Evolutionary conservation across 257 asterid species (phyloP).

Genomic region (Linaria vulgaris): DNA sequence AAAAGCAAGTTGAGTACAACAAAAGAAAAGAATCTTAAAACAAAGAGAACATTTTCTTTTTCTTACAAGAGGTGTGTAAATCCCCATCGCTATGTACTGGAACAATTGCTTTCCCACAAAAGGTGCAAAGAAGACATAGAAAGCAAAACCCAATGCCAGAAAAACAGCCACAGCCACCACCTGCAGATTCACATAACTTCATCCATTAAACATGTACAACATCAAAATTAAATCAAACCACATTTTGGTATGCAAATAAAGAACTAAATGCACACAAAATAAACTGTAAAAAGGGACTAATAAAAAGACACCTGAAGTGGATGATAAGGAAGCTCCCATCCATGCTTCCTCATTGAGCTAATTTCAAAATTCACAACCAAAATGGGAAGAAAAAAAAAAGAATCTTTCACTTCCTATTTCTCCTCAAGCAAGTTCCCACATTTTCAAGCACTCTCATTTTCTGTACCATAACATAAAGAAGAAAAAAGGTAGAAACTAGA

Average conservation of each 20-base stretch:
- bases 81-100: conserved; percentile 83
- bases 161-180: conserved; percentile 99
- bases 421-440: conserved; percentile 39
- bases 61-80: conserved; percentile 97
- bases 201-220: conserved; percentile 21
- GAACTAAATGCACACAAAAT: background rate
- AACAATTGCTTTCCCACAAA: conserved; percentile 82
- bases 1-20: conserved; percentile 15
- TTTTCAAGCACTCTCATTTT: conserved; percentile 44
- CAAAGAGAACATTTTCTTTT: conserved; percentile 14
- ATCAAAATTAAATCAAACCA: conserved; percentile 7
- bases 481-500: conserved; percentile 17
- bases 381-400: conserved; percentile 11
- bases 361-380: conserved; percentile 21
- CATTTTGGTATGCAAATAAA: background rate
- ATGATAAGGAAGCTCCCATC: conserved; percentile 99
- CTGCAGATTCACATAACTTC: conserved; percentile 44
- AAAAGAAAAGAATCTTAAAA: background rate
- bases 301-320: conserved; percentile 94
- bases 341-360: conserved; percentile 92
- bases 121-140: conserved; percentile 98
- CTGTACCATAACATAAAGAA: background rate
- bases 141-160: conserved; percentile 97
- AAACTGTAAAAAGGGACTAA: too few species aligned
- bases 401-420: conserved; percentile 29